These are phyloP conservation scores for Thelonectria olida DNA, from an alignment of 2,329 filamentous ascomycete genomes.

Conservation along the genomic window DNA sequence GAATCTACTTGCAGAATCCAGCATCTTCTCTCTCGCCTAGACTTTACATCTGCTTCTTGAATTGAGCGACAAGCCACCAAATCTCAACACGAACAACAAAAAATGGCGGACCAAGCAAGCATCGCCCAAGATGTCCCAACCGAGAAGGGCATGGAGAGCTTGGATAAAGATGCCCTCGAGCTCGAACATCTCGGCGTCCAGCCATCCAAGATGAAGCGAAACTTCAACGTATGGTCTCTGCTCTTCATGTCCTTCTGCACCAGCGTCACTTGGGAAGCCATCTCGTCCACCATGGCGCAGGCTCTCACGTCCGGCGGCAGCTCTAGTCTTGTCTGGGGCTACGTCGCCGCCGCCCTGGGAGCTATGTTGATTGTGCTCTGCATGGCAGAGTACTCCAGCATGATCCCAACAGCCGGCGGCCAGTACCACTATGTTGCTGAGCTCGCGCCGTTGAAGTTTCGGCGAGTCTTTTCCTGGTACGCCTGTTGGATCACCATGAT, in stretches of 20 bases:
- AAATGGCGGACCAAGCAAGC: background rate
- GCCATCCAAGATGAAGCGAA: conserved; percentile 16
- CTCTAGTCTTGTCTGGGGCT: conserved; percentile 21
- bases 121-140: background rate
- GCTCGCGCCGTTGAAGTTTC: conserved; percentile 9
- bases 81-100: background rate
- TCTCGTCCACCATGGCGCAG: conserved; percentile 7
- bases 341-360: background rate
- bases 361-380: conserved; percentile 5
- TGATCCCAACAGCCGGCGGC: conserved; percentile 15
- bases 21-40: no score
- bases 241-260: conserved; percentile 22
- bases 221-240: conserved; percentile 18
- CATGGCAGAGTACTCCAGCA: conserved; percentile 13
- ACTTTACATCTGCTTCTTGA: background rate
- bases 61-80: no score
- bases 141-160: background rate
- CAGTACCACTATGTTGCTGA: conserved; percentile 19
- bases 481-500: conserved; percentile 19
- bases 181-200: conserved; percentile 12
- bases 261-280: conserved; percentile 20
- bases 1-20: no score
- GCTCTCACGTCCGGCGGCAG: conserved; percentile 10
- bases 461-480: conserved; percentile 13
- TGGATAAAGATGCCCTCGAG: conserved; percentile 1